Conservation (phyloP, 345 rosid genomes). For the Brassica rapa region DNA sequence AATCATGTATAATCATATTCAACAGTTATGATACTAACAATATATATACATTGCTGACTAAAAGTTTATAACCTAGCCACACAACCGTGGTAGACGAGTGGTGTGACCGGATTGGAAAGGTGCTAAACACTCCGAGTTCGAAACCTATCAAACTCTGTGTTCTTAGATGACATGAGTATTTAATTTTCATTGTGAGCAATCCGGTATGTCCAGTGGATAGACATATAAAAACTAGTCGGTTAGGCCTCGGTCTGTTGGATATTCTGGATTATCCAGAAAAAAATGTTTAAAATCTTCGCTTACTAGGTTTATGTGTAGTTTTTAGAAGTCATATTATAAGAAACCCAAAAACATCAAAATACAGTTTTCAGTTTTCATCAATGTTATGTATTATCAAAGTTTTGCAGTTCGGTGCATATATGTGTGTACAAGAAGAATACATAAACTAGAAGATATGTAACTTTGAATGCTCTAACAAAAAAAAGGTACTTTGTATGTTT, state of each 20-base stretch:
- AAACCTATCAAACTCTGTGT: too few species aligned
- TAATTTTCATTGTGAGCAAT: too few species aligned
- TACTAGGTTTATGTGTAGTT: background rate
- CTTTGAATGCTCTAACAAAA: background rate
- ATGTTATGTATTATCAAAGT: background rate
- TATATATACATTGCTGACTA: background rate
- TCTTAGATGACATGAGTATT: too few species aligned
- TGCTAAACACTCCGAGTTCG: too few species aligned
- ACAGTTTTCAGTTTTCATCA: background rate
- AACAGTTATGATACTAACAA: background rate
- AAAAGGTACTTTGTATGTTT: too few species aligned
- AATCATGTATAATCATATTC: background rate
- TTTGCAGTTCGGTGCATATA: background rate
- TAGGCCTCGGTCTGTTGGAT: too few species aligned
- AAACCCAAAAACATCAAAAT: background rate
- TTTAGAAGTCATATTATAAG: background rate
- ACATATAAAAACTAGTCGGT: too few species aligned
- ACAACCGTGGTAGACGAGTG: too few species aligned
- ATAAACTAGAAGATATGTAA: slow-evolving; percentile 1
- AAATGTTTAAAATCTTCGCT: background rate
- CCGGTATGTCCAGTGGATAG: too few species aligned
- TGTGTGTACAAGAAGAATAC: background rate
- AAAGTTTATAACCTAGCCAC: background rate
- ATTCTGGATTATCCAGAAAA: too few species aligned
- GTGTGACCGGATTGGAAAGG: too few species aligned